Conservation (phyloP, 2,329 filamentous ascomycete species). For the Colletotrichum chrysophilum region DNA sequence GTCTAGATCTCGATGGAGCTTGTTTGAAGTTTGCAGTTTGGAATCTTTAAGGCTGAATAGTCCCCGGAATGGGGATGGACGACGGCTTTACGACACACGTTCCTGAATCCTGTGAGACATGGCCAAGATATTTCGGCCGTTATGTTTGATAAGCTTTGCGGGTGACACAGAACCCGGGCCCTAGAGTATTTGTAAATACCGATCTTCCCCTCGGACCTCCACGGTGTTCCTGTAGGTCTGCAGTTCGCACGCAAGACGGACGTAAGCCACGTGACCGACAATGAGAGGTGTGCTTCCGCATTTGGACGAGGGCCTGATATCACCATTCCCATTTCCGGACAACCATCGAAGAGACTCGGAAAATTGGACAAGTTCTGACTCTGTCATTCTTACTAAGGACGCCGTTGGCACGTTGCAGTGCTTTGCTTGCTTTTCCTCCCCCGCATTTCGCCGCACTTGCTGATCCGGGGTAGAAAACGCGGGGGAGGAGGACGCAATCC, state of each 20-base stretch:
- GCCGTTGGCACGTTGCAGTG: background rate
- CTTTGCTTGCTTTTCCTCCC: background rate
- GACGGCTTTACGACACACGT: background rate
- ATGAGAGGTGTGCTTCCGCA: background rate
- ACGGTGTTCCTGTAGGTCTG: background rate
- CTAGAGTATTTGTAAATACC: background rate
- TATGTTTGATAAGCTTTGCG: background rate
- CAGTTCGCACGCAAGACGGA: background rate
- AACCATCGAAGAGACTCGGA: background rate
- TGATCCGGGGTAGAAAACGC: background rate
- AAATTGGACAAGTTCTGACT: background rate
- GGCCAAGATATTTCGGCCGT: background rate
- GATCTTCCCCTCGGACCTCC: background rate
- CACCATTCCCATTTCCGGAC: background rate
- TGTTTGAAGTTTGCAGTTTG: background rate
- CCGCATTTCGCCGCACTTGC: background rate
- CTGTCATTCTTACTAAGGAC: background rate
- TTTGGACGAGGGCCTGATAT: background rate
- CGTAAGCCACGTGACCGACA: background rate
- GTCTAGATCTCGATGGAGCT: background rate
- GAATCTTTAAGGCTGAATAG: background rate
- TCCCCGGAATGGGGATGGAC: background rate
- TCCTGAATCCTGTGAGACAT: background rate
- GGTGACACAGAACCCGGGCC: background rate
- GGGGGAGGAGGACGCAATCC: background rate